phyloP scores from a whole-genome alignment of 2,329 filamentous ascomycete genomes.

The Arthroderma uncinatum region DNA sequence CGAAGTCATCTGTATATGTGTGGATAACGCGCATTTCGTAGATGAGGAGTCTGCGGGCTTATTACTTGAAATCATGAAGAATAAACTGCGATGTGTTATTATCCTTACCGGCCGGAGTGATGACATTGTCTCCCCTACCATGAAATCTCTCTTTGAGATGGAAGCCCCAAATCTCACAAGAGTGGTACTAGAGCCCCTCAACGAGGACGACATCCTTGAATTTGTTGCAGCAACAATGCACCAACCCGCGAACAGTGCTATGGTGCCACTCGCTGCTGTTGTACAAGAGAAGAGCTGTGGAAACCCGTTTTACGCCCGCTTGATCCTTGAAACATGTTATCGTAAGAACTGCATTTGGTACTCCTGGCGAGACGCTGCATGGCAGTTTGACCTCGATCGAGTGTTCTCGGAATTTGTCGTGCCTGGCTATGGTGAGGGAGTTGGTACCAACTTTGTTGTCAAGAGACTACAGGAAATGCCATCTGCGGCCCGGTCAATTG shows the following conservation, averaged over 20 bases:
- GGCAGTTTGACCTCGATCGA: conserved; percentile 75
- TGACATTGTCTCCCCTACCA: conserved; percentile 44
- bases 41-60: conserved; percentile 79
- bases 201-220: conserved; percentile 66
- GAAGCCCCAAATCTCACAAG: conserved; percentile 52
- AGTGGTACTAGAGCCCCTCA: conserved; percentile 61
- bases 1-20: conserved; percentile 76
- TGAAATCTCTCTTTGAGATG: conserved; percentile 32
- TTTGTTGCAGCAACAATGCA: conserved; percentile 77
- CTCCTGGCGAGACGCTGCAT: conserved; percentile 69
- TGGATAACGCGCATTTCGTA: conserved; percentile 85
- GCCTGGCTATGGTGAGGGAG: conserved; percentile 64
- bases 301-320: conserved; percentile 82
- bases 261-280: conserved; percentile 67
- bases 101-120: conserved; percentile 66
- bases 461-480: conserved; percentile 68
- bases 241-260: conserved; percentile 54
- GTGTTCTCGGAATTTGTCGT: conserved; percentile 77
- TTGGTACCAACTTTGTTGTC: conserved; percentile 73
- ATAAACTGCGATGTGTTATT: conserved; percentile 69
- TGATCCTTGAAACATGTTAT: conserved; percentile 81
- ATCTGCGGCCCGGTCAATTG: conserved; percentile 58
- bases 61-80: conserved; percentile 65
- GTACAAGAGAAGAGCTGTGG: conserved; percentile 81
- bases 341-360: conserved; percentile 84